These are phyloP conservation scores for Colletotrichum sp. DNA, from an alignment of 2,329 filamentous ascomycete genomes.

Conservation along the genomic window DNA sequence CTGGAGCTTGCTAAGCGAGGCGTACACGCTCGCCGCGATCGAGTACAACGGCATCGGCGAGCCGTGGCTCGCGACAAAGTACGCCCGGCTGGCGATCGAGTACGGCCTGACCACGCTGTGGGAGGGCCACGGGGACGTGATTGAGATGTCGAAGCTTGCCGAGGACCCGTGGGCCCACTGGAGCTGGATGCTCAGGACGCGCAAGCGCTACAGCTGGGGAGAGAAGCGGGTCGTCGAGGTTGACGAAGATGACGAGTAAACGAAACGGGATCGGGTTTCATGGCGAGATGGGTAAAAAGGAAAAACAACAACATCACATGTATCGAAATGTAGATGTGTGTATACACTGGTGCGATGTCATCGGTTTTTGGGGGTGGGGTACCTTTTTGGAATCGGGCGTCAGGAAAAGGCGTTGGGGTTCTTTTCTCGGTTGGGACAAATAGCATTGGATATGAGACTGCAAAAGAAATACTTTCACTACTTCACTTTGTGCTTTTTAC, in stretches of 20 bases:
- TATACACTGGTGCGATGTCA: background rate
- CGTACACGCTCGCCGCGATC: constrained; percentile 41
- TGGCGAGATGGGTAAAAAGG: background rate
- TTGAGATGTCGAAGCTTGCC: constrained; percentile 37
- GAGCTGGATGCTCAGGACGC: constrained; percentile 42
- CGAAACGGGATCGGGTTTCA: background rate
- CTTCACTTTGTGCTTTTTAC: background rate
- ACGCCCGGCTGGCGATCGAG: constrained; percentile 43
- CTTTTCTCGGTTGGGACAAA: background rate
- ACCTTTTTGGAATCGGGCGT: background rate
- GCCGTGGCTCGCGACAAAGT: constrained; percentile 41
- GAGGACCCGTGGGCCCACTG: constrained; percentile 42
- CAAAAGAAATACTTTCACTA: background rate
- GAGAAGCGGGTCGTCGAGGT: background rate
- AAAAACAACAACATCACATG: background rate
- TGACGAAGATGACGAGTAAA: background rate
- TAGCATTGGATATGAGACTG: background rate
- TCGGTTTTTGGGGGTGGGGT: background rate
- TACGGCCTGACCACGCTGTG: constrained; percentile 28
- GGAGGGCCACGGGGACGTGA: constrained; percentile 31
- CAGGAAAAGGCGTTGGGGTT: background rate
- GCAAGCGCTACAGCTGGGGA: constrained; percentile 35
- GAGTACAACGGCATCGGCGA: constrained; percentile 44
- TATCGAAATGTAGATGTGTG: background rate
- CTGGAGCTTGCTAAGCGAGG: constrained; percentile 36